These are phyloP conservation scores for Sarcodon aspratus DNA, from an alignment of 768 basidiomycete genomes.

Conservation along the genomic window DNA sequence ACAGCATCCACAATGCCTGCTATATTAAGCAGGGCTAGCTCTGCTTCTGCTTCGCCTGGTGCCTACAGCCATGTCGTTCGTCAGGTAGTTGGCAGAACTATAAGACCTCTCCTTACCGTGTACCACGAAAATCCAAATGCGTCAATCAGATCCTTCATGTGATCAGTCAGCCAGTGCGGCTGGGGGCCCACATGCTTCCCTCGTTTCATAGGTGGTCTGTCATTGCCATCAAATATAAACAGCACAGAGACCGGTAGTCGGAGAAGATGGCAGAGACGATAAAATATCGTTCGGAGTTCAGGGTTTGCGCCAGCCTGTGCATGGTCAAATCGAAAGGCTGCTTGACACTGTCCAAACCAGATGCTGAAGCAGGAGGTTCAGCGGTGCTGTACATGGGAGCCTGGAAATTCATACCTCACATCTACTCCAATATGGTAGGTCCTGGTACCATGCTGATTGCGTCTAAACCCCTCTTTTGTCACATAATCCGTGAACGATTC, in stretches of 20 bases:
- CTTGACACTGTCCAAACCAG: too few species aligned
- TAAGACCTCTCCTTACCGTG: constrained; percentile 9
- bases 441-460: too few species aligned
- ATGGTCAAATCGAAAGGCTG: too few species aligned
- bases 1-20: background rate
- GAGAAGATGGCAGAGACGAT: constrained; percentile 26
- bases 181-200: constrained; percentile 18
- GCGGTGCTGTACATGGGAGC: too few species aligned
- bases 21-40: background rate
- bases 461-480: too few species aligned
- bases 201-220: constrained; percentile 30
- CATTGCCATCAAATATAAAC: constrained; percentile 40
- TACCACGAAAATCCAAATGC: constrained; percentile 29
- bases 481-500: too few species aligned
- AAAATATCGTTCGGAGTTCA: constrained; percentile 32
- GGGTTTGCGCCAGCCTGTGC: constrained; percentile 27
- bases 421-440: too few species aligned
- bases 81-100: background rate
- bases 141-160: constrained; percentile 21
- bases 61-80: background rate
- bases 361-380: too few species aligned
- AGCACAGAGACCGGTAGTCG: constrained; percentile 25
- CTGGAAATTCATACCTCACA: too few species aligned
- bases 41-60: too few species aligned
- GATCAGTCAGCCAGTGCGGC: constrained; percentile 16